Percentiles rank a stretch among this genome's conserved stretches.
These are phyloP conservation scores for Trichosporon asahii DNA, from an alignment of 1,284 basidiomycete species.

Conservation along the genomic window DNA sequence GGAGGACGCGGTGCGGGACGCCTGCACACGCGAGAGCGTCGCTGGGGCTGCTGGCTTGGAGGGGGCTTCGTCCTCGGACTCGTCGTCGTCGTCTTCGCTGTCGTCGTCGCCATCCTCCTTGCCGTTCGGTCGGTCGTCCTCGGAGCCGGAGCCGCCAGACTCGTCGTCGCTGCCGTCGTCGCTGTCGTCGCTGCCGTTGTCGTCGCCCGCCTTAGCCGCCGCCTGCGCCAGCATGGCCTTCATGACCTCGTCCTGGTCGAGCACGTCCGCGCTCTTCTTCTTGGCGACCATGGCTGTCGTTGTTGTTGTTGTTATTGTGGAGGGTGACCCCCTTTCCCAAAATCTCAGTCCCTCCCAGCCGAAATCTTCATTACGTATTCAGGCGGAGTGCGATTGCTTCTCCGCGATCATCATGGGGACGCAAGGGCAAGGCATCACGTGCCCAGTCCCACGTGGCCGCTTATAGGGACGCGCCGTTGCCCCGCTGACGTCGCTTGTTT, in stretches of 20 bases:
- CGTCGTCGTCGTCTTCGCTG: constrained; percentile 5
- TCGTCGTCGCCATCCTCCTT: background rate
- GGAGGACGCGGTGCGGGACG: constrained; percentile 41
- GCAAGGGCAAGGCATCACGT: background rate
- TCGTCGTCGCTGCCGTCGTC: constrained; percentile 23
- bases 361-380: constrained; percentile 11
- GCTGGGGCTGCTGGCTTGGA: constrained; percentile 11
- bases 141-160: constrained; percentile 19
- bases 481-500: constrained; percentile 5
- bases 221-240: constrained; percentile 50
- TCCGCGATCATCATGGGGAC: background rate
- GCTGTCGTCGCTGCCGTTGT: constrained; percentile 12
- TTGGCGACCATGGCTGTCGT: constrained; percentile 13
- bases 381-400: background rate
- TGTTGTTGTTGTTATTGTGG: background rate
- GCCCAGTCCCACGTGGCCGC: background rate
- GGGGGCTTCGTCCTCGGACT: constrained; percentile 8
- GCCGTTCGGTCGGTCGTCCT: constrained; percentile 12
- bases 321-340: background rate
- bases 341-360: background rate
- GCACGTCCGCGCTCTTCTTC: constrained; percentile 11
- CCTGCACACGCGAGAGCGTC: constrained; percentile 30
- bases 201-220: constrained; percentile 24
- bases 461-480: constrained; percentile 1
- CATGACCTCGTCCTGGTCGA: constrained; percentile 46